Conservation (phyloP, 371 early-diverging fungal genomes). For the Scutellospora calospora region DNA sequence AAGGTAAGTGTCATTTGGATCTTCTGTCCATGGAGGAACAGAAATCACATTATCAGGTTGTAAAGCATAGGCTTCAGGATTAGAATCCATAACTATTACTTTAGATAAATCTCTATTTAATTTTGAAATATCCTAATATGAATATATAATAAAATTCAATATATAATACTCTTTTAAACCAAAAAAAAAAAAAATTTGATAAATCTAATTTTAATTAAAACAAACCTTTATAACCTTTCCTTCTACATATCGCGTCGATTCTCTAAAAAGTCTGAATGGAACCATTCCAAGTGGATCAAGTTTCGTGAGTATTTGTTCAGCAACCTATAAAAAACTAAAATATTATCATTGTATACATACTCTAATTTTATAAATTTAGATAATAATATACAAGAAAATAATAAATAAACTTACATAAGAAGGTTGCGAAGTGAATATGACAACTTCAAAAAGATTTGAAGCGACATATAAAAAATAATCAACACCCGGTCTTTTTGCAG, state of each 20-base stretch:
- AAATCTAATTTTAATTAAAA: background rate
- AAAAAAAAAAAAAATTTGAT: background rate
- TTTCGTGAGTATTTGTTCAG: slow-evolving; percentile 83
- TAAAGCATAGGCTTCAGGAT: slow-evolving; percentile 78
- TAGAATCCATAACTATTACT: slow-evolving; percentile 92
- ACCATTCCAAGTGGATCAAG: slow-evolving; percentile 88
- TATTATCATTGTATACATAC: background rate
- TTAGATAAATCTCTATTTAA: slow-evolving; percentile 94
- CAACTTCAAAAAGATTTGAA: slow-evolving; percentile 92
- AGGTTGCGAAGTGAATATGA: slow-evolving; percentile 90
- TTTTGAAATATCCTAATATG: slow-evolving; percentile 77
- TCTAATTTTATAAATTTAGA: too few relatives aligned
- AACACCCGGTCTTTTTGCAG: slow-evolving; percentile 93
- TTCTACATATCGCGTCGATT: slow-evolving; percentile 85
- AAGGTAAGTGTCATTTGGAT: slow-evolving; percentile 83
- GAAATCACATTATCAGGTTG: slow-evolving; percentile 94
- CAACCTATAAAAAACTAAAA: slow-evolving; percentile 60
- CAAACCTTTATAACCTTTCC: slow-evolving; percentile 81
- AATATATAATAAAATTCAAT: background rate
- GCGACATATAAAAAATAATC: slow-evolving; percentile 94
- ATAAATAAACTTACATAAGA: slow-evolving; percentile 49
- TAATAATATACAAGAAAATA: too few relatives aligned
- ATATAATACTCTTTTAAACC: background rate
- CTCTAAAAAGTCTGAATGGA: slow-evolving; percentile 89
- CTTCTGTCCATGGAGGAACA: slow-evolving; percentile 88